Evolutionary conservation across 768 basidiomycete genomes (phyloP).

Genomic region (Rhodotorula babjevae): DNA sequence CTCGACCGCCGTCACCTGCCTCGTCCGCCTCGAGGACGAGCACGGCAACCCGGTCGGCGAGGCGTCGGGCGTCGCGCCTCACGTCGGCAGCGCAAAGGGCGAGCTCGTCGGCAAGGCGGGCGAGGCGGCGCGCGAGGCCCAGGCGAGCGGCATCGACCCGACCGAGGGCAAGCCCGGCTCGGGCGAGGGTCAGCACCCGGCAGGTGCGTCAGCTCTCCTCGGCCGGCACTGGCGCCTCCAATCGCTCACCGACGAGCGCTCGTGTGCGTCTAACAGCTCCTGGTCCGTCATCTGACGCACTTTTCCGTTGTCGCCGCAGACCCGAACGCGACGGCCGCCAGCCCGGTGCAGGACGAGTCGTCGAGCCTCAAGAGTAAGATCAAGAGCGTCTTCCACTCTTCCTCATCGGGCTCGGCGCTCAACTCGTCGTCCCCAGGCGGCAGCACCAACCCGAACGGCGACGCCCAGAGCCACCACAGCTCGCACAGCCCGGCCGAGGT

Average conservation of each 20-base stretch:
- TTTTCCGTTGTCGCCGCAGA: neutral
- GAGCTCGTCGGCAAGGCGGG: slow-evolving; percentile 13
- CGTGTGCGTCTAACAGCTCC: too few species aligned
- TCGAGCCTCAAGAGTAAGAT: slow-evolving; percentile 22
- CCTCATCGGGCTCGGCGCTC: neutral
- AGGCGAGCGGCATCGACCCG: slow-evolving; percentile 14
- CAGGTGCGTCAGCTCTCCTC: neutral
- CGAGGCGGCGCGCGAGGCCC: slow-evolving; percentile 16
- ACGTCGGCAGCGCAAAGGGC: neutral
- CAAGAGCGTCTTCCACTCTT: slow-evolving; percentile 20
- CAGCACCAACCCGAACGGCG: neutral
- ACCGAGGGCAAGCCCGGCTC: slow-evolving; percentile 10
- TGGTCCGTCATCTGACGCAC: neutral
- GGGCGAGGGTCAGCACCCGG: neutral
- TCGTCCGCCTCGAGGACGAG: slow-evolving; percentile 82
- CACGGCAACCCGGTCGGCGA: slow-evolving; percentile 51
- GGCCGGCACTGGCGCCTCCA: too few species aligned
- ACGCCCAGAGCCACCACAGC: neutral
- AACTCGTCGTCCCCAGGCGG: neutral
- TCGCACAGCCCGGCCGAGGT: slow-evolving; percentile 25
- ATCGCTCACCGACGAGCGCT: too few species aligned
- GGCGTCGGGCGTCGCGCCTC: slow-evolving; percentile 18
- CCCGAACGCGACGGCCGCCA: neutral
- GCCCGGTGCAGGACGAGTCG: neutral
- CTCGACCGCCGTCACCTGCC: slow-evolving; percentile 93